Conservation (phyloP, 2,329 filamentous ascomycete genomes). For the Aspergillus sp. region DNA sequence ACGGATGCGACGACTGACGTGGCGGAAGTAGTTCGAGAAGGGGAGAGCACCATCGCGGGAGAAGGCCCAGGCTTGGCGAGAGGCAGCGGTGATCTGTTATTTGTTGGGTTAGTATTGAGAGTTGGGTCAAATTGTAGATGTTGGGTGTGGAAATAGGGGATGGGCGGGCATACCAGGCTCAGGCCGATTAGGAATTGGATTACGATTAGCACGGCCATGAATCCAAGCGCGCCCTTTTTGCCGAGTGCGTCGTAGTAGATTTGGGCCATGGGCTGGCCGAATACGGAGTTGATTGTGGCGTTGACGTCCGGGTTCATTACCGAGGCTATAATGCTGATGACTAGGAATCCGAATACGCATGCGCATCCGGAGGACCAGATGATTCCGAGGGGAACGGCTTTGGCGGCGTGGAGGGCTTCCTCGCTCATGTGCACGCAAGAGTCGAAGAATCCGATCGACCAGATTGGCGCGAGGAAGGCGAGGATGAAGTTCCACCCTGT, state of each 20-base stretch:
- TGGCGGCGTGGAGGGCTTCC: conserved; percentile 62
- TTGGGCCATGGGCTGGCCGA: conserved; percentile 61
- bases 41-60: conserved; percentile 63
- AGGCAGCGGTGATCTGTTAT: conserved; percentile 55
- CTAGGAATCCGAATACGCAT: conserved; percentile 60
- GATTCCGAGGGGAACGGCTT: conserved; percentile 61
- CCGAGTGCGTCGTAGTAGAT: conserved; percentile 63
- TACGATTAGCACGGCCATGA: conserved; percentile 61
- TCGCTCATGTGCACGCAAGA: conserved; percentile 63
- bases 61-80: conserved; percentile 65
- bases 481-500: conserved; percentile 62
- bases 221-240: conserved; percentile 59
- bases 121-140: background rate
- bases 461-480: conserved; percentile 63
- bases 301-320: conserved; percentile 57
- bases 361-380: conserved; percentile 55
- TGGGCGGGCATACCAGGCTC: conserved; percentile 43
- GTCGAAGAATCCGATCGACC: conserved; percentile 59
- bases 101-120: background rate
- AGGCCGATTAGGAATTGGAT: conserved; percentile 65
- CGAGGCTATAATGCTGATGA: conserved; percentile 59
- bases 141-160: background rate
- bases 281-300: conserved; percentile 51
- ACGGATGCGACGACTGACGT: conserved; percentile 56
- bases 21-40: conserved; percentile 59